Evolutionary conservation across 2,329 filamentous ascomycete genomes (phyloP), one percentile per base, ranked within the genome.

Genomic region (Penicillium sp.): DNA sequence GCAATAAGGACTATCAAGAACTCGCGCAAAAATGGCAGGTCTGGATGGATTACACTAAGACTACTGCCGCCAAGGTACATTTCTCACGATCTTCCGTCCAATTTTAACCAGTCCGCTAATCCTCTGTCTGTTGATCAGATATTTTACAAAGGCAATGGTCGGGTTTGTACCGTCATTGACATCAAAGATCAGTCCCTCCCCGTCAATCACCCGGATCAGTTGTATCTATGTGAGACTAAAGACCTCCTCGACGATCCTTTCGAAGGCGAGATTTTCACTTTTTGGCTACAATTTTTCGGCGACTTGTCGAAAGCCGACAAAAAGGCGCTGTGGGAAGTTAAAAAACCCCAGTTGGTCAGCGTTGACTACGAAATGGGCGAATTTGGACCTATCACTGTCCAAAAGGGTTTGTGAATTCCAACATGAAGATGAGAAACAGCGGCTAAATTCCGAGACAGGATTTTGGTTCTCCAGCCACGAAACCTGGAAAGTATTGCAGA

Each of bases 381-480:
- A 2, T 59, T 76, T 41, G 75, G 75, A 0, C 75, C 76, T 3
- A 75, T 78, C 38, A 79, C 77, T 4, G 75, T 79, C 21, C 72
- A 78, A 48, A 71, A 76, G 71, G 74, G 76, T 15, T 15, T 31
- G 27, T 21, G 3, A 6, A n/a, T 51, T 2, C 7, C 12, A 15
- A 41, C 9, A 7, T 2, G 15, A 4, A 12, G 4, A 17, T 23
- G 7, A 19, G 10, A 25, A 10, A 7, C n/a, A 23, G 40, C 21
- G 21, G 7, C 54, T 48, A n/a, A 35, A 21, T 45, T 4, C 10
- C 15, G 3, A 8, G 31, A 40, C n/a, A 65, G 63, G 63, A 53
- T 78, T 68, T 47, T 77, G 75, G 75, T 78, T 78, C 62, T 77
- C 75, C 8, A 71, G 68, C 38, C 75, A 78, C 40, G 76, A 79